Conservation (phyloP, 345 rosid genomes). For the Lepidium didymum region DNA sequence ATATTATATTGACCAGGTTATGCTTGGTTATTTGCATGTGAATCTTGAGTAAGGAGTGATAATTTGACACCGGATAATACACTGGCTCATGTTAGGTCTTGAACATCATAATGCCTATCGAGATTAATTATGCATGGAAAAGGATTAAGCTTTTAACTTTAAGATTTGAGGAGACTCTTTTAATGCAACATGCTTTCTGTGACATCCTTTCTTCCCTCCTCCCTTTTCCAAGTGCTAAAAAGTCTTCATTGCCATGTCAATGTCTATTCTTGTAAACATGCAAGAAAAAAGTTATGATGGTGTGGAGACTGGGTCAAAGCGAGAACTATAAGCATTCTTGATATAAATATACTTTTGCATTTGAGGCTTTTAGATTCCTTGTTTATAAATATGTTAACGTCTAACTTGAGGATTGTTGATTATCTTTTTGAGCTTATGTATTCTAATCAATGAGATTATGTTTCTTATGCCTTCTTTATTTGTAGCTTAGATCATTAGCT, state of each 20-base stretch:
- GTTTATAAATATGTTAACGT: background rate
- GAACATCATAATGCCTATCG: background rate
- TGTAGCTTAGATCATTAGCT: conserved; percentile 99
- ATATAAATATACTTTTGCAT: background rate
- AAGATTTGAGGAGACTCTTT: background rate
- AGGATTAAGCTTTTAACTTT: background rate
- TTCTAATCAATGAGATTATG: conserved; percentile 23
- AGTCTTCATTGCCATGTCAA: background rate
- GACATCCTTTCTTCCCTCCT: background rate
- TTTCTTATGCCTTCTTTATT: conserved; percentile 39
- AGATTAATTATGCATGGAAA: background rate
- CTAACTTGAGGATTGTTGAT: background rate
- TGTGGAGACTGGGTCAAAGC: background rate
- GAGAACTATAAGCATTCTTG: background rate
- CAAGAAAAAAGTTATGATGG: background rate
- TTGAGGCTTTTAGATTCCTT: conserved; percentile 5
- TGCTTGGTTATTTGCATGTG: background rate
- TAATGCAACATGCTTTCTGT: background rate
- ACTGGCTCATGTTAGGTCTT: conserved; percentile 1
- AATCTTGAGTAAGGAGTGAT: background rate
- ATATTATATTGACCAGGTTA: background rate
- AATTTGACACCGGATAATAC: background rate
- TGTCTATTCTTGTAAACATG: background rate
- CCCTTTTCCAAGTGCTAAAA: background rate
- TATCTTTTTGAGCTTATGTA: background rate